Percentiles rank a stretch among this genome's conserved stretches.
phyloP scores from a whole-genome alignment of 2,329 filamentous ascomycete species.

The Talaromyces sp. region DNA sequence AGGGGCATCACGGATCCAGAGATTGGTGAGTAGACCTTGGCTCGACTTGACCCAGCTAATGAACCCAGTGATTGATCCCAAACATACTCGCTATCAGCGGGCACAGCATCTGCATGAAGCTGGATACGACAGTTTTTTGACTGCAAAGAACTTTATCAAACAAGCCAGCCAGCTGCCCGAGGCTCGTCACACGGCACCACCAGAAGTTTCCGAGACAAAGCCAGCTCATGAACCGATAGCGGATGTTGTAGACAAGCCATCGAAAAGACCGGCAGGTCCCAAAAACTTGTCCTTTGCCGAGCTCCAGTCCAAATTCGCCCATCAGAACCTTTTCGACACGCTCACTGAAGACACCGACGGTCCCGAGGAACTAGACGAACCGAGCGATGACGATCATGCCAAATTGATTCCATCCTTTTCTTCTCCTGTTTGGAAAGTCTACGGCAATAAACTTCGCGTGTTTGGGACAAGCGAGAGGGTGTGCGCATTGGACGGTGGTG shows the following conservation, averaged over 20 bases:
- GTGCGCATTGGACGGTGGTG: slow-evolving; percentile 21
- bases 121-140: slow-evolving; percentile 58
- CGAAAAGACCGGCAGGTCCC: neutral
- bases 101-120: slow-evolving; percentile 48
- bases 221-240: neutral
- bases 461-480: slow-evolving; percentile 55
- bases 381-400: slow-evolving; percentile 12
- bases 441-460: slow-evolving; percentile 55
- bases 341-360: neutral
- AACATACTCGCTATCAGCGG: slow-evolving; percentile 26
- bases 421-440: slow-evolving; percentile 51
- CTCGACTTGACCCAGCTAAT: neutral
- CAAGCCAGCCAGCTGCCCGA: slow-evolving; percentile 45
- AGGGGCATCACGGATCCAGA: slow-evolving; percentile 19
- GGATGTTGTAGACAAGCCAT: neutral
- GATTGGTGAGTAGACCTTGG: slow-evolving; percentile 22
- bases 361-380: slow-evolving; percentile 12
- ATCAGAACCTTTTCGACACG: slow-evolving; percentile 25
- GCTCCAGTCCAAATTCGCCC: slow-evolving; percentile 19
- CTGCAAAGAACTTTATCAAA: slow-evolving; percentile 54
- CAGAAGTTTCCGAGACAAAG: neutral
- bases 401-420: slow-evolving; percentile 49
- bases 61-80: slow-evolving; percentile 24
- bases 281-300: neutral
- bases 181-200: slow-evolving; percentile 10